Conservation (phyloP, 148 eudicot species). For the Oxyria digyna region DNA sequence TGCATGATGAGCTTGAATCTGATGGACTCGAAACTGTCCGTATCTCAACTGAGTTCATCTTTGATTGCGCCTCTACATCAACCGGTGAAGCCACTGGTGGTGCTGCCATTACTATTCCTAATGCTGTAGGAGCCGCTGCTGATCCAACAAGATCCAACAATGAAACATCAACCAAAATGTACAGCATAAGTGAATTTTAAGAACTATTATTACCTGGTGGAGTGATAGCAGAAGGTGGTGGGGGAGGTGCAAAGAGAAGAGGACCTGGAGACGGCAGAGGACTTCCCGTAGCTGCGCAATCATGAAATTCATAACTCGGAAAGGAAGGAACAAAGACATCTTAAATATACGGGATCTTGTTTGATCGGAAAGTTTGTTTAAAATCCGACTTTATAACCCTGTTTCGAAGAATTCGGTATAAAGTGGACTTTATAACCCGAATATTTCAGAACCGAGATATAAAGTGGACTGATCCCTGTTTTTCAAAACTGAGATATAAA, state of each 20-base stretch:
- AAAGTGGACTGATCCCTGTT: too few relatives aligned
- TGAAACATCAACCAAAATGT: neutral
- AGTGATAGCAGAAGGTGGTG: conserved; percentile 3
- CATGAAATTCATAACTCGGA: too few relatives aligned
- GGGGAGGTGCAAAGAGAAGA: conserved; percentile 5
- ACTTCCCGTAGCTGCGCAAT: neutral
- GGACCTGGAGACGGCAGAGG: conserved; percentile 5
- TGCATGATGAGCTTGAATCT: conserved; percentile 3
- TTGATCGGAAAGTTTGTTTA: too few relatives aligned
- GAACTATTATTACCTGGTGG: neutral
- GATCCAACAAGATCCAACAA: neutral
- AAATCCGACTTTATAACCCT: too few relatives aligned
- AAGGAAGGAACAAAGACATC: too few relatives aligned
- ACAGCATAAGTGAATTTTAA: too few relatives aligned
- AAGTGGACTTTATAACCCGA: too few relatives aligned
- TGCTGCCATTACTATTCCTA: too few relatives aligned
- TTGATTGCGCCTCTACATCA: neutral
- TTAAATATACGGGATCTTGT: too few relatives aligned
- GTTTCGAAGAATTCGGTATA: too few relatives aligned
- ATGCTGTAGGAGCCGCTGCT: neutral
- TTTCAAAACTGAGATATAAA: too few relatives aligned
- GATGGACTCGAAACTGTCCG: neutral
- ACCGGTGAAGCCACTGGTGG: neutral
- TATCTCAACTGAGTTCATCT: neutral
- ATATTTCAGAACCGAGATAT: too few relatives aligned